Evolutionary conservation across 345 rosid species (phyloP).

Genomic region (Camelina laxa): DNA sequence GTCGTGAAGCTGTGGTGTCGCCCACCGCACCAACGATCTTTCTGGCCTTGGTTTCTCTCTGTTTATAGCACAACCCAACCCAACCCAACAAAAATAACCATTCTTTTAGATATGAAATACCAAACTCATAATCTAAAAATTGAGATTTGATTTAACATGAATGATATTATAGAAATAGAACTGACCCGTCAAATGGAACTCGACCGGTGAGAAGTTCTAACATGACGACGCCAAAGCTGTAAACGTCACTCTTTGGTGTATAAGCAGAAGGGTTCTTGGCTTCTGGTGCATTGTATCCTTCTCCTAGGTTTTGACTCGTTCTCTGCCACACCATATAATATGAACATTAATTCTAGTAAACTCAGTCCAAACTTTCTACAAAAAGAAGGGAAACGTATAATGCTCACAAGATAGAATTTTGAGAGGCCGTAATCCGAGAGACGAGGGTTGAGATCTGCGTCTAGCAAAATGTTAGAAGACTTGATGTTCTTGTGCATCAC

Average conservation of each 20-base stretch:
- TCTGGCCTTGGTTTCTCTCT: conserved; percentile 72
- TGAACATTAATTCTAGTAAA: not conserved
- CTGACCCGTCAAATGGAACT: conserved; percentile 77
- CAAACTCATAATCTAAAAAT: not conserved
- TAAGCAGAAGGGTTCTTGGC: conserved; percentile 68
- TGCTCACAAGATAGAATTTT: conserved; percentile 64
- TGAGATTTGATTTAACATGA: conserved; percentile 18
- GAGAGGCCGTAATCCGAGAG: conserved; percentile 83
- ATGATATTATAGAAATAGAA: conserved; percentile 2
- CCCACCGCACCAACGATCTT: conserved; percentile 83
- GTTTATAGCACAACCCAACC: conserved; percentile 11
- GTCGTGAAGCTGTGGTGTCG: conserved; percentile 79
- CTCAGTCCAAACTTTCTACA: not conserved
- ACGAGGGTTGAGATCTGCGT: conserved; percentile 85
- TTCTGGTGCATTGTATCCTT: conserved; percentile 94
- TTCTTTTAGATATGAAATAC: not conserved
- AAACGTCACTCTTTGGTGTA: conserved; percentile 84
- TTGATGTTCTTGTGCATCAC: conserved; percentile 89
- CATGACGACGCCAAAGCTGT: conserved; percentile 96
- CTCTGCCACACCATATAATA: conserved; percentile 47
- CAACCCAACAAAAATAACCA: not conserved
- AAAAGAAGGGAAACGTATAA: not conserved
- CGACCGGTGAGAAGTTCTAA: conserved; percentile 87
- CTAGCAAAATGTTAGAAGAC: conserved; percentile 88
- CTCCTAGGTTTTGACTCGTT: conserved; percentile 75